Conservation (phyloP, 345 rosid species). For the Salix caprea region DNA sequence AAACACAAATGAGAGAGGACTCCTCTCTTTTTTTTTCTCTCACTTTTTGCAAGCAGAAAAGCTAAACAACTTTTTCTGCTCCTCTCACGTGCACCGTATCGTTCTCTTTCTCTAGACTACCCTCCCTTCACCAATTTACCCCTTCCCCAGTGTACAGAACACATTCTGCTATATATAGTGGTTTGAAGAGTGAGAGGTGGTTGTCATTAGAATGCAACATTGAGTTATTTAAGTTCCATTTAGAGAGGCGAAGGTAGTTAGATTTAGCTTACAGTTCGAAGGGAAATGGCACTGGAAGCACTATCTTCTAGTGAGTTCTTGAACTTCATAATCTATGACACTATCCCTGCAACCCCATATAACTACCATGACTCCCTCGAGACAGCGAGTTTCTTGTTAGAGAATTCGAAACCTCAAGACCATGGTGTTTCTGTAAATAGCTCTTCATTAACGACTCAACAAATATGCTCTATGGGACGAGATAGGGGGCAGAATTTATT, state of each 20-base stretch:
- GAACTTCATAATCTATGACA: constrained; percentile 58
- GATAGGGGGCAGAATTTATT: constrained; percentile 12
- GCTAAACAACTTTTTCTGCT: constrained; percentile 19
- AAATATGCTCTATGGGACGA: background rate
- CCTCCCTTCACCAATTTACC: background rate
- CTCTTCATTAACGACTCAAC: constrained; percentile 11
- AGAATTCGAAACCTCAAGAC: constrained; percentile 16
- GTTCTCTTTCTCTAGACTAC: background rate
- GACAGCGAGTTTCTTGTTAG: constrained; percentile 8
- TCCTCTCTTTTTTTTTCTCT: constrained; percentile 9
- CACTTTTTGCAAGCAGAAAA: constrained; percentile 25
- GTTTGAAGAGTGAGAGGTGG: background rate
- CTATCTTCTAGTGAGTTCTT: constrained; percentile 64
- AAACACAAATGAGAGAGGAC: constrained; percentile 4
- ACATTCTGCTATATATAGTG: background rate
- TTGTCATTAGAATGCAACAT: background rate
- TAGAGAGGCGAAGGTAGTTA: background rate
- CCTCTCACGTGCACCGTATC: constrained; percentile 38
- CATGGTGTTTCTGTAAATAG: constrained; percentile 22
- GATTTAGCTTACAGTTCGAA: background rate
- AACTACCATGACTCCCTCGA: constrained; percentile 26
- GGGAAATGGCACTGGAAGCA: constrained; percentile 53
- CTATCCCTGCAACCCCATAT: constrained; percentile 54
- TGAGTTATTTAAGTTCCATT: background rate
- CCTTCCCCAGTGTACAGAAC: background rate